Percentiles rank a stretch among this genome's conserved stretches.
phyloP scores from a whole-genome alignment of 139 green algal species.

The Axilococcus clingmanii region DNA sequence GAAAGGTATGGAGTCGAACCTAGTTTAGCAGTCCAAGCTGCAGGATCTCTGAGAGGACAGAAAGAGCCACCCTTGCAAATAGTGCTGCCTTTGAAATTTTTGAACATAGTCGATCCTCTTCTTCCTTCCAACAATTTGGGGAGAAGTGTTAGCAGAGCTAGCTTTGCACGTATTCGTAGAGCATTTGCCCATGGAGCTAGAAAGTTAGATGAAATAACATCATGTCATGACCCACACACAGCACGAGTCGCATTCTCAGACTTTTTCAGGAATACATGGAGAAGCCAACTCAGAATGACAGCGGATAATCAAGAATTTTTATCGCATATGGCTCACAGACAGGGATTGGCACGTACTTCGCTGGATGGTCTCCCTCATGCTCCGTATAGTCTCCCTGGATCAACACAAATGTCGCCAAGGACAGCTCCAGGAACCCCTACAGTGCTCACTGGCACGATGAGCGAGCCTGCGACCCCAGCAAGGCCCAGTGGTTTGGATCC shows the following conservation, averaged over 20 bases:
- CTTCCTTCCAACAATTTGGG: constrained; percentile 94
- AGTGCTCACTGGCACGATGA: not conserved
- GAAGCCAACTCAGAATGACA: constrained; percentile 14
- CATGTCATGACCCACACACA: constrained; percentile 11
- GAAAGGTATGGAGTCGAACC: constrained; percentile 30
- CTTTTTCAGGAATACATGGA: constrained; percentile 31
- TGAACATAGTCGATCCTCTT: constrained; percentile 94
- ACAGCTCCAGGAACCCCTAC: constrained; percentile 7
- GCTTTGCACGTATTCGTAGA: constrained; percentile 61
- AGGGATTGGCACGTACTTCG: no score
- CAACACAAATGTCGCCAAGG: no score
- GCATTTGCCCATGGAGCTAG: constrained; percentile 57
- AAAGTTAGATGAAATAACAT: constrained; percentile 33
- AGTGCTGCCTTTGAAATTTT: constrained; percentile 27
- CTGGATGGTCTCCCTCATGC: no score
- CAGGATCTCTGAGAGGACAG: no score
- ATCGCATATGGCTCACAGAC: no score
- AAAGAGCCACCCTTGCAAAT: no score
- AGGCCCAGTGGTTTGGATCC: no score
- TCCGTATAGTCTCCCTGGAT: no score
- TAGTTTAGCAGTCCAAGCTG: not conserved
- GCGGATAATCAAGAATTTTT: constrained; percentile 21
- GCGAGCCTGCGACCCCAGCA: no score
- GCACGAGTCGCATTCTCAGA: constrained; percentile 17
- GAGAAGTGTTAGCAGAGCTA: constrained; percentile 69